These are phyloP conservation scores for Saussurea involucrata DNA, from an alignment of 129 eudicot genomes.

Conservation along the genomic window DNA sequence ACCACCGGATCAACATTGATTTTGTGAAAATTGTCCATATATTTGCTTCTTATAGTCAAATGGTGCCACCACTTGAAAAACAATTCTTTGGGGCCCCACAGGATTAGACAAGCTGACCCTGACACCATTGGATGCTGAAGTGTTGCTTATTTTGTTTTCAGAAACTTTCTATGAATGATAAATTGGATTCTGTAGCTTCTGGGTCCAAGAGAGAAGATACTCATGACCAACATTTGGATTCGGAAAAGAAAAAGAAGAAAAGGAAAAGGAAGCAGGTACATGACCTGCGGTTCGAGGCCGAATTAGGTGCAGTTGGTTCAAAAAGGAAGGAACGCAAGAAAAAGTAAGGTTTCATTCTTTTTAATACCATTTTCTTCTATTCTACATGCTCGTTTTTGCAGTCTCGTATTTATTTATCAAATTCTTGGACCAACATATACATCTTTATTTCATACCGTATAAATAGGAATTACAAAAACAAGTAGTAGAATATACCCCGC, in stretches of 20 bases:
- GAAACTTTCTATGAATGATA: constrained; percentile 36
- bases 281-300: constrained; percentile 70
- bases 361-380: background rate
- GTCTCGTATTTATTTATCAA: background rate
- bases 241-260: constrained; percentile 72
- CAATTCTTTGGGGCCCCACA: background rate
- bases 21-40: too few species aligned
- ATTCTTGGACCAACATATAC: too few species aligned
- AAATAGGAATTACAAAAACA: too few species aligned
- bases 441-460: too few species aligned
- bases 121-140: background rate
- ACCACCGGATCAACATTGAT: too few species aligned
- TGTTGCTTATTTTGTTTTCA: constrained; percentile 19
- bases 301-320: constrained; percentile 45
- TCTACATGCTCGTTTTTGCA: background rate
- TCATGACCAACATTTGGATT: constrained; percentile 14
- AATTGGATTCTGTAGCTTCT: constrained; percentile 13
- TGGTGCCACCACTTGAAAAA: too few species aligned
- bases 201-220: constrained; percentile 27
- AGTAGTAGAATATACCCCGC: too few species aligned
- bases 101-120: background rate
- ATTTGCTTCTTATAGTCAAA: too few species aligned
- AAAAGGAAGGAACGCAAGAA: constrained; percentile 80
- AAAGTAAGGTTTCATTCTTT: constrained; percentile 39
- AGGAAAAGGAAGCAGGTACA: constrained; percentile 57